Evolutionary conservation across 257 asterid species (phyloP).

Genomic region (Cynanchum wilfordii): DNA sequence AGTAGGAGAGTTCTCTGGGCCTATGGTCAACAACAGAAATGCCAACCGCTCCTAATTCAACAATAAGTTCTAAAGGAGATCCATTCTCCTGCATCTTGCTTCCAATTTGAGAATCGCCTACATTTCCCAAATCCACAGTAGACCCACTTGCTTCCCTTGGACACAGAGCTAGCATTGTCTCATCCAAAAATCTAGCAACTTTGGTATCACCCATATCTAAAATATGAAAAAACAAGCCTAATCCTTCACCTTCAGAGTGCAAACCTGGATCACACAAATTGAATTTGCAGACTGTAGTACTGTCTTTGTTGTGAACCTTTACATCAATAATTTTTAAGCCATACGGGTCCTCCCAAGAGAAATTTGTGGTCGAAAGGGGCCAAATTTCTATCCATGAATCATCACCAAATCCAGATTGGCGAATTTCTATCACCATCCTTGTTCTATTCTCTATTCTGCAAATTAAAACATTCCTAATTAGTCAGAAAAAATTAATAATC

Average conservation of each 20-base stretch:
- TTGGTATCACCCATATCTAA: constrained; percentile 55
- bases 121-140: constrained; percentile 36
- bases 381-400: constrained; percentile 66
- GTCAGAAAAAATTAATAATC: neutral
- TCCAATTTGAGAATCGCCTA: constrained; percentile 50
- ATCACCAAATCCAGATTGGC: constrained; percentile 86
- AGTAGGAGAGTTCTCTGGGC: constrained; percentile 87
- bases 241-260: constrained; percentile 41
- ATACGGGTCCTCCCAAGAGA: constrained; percentile 89
- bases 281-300: constrained; percentile 41
- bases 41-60: constrained; percentile 87
- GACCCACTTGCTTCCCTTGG: constrained; percentile 42
- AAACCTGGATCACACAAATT: constrained; percentile 59
- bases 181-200: constrained; percentile 68
- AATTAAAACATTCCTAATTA: constrained; percentile 19
- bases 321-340: constrained; percentile 68
- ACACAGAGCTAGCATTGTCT: constrained; percentile 27
- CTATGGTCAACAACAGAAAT: constrained; percentile 78
- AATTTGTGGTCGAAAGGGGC: constrained; percentile 69
- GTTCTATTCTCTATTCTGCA: constrained; percentile 88
- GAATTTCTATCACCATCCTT: constrained; percentile 45
- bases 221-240: constrained; percentile 63
- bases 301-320: constrained; percentile 37
- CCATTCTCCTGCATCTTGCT: constrained; percentile 56
- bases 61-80: constrained; percentile 74